Conservation (phyloP, 2,329 filamentous ascomycete species). For the Amylocarpus encephaloides region DNA sequence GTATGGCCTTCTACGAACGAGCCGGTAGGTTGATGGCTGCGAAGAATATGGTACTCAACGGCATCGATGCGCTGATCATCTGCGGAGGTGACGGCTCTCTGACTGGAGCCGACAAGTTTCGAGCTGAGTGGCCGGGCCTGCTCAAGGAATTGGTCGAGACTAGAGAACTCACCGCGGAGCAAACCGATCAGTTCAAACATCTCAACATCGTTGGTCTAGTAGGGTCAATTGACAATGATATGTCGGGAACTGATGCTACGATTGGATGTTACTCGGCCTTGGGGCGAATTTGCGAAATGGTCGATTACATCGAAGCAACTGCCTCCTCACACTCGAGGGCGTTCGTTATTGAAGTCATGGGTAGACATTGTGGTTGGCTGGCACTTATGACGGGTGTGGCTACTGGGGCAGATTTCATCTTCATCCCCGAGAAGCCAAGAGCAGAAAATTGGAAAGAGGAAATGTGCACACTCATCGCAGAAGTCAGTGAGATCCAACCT, state of each 20-base stretch:
- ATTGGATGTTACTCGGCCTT: slow-evolving; percentile 96
- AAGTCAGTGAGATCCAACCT: slow-evolving; percentile 41
- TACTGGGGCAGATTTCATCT: slow-evolving; percentile 92
- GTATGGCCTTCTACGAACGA: slow-evolving; percentile 86
- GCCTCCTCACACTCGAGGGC: slow-evolving; percentile 90
- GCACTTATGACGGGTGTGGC: slow-evolving; percentile 94
- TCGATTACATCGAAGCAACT: slow-evolving; percentile 95
- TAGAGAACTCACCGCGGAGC: slow-evolving; percentile 62
- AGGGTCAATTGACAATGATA: slow-evolving; percentile 96
- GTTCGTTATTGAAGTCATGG: slow-evolving; percentile 98
- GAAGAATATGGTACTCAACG: slow-evolving; percentile 87
- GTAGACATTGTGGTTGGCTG: slow-evolving; percentile 94
- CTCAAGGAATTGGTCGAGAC: slow-evolving; percentile 75
- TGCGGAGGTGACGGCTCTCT: slow-evolving; percentile 95
- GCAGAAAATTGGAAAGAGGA: slow-evolving; percentile 81
- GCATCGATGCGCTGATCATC: slow-evolving; percentile 93
- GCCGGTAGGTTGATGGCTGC: slow-evolving; percentile 76
- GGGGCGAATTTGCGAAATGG: slow-evolving; percentile 86
- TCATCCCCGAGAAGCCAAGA: slow-evolving; percentile 91
- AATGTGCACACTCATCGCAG: slow-evolving; percentile 72
- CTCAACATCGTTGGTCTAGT: slow-evolving; percentile 96
- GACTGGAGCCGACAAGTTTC: slow-evolving; percentile 91
- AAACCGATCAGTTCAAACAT: slow-evolving; percentile 71
- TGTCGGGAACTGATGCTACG: slow-evolving; percentile 93
- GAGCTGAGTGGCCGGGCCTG: slow-evolving; percentile 84